Evolutionary conservation across 2,329 filamentous ascomycete genomes (phyloP), one percentile per base, ranked within the genome.

Genomic region (Penicillium psychrosexuale): DNA sequence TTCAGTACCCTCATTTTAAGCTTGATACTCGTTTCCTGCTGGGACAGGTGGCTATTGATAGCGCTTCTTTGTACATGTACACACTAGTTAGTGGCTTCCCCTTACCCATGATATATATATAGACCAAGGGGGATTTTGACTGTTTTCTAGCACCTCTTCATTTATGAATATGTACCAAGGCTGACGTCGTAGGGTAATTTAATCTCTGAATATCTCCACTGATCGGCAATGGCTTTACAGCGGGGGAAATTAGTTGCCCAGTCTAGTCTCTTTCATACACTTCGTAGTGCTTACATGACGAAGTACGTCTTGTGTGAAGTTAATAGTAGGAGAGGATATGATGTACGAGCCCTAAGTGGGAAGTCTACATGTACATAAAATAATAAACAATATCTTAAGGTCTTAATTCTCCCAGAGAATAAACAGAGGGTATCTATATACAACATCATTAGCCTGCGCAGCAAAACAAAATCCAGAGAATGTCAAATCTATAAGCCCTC

Each of bases 351-450:
- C 27, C 27, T 28, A 28, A 7, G 34, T 36, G 34, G 34, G 2
- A 3, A 36, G 8, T 30, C 15, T 30, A 30, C 3, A 31, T 31
- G 6, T 30, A 30, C 3, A 31, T 31, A 5, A 49, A 31, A 19
- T 6, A 19, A 13, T 13, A 30, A 31, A 19, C 22, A 24, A 19
- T 19, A 19, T 19, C 19, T 19, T 19, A 50, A 15, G 37, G 8
- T 31, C 12, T 44, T 33, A 24, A 38, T 31, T 24, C 33, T 40
- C 12, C 43, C 24, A 42, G 38, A 28, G 1, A 38, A 53, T 40
- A 34, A 53, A 49, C 34, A 52, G 9, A 61, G 63, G 63, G 62
- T 64, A 65, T 65, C 55, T 63, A 64, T 61, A 54, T 56, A 62
- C 53, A 55, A 54, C 47, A 30, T 48, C 42, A 53, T 19, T 28